These are phyloP conservation scores for Silene conica DNA, from an alignment of 148 eudicot species.

Conservation along the genomic window DNA sequence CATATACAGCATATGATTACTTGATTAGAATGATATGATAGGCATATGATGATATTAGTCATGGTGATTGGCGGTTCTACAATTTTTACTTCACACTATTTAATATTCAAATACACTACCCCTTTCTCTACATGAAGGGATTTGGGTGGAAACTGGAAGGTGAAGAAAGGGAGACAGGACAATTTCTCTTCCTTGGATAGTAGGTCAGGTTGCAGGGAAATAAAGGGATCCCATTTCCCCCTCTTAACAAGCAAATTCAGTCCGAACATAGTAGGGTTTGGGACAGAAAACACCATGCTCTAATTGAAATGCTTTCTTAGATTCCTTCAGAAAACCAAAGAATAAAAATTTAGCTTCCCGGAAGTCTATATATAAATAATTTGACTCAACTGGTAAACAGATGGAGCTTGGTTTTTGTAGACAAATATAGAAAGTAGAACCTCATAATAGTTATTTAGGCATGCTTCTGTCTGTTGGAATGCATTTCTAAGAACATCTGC, in stretches of 20 bases:
- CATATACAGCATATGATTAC: background rate
- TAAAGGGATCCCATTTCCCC: too few relatives aligned
- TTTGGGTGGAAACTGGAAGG: too few relatives aligned
- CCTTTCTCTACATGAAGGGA: too few relatives aligned
- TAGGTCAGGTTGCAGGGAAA: too few relatives aligned
- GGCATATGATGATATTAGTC: background rate
- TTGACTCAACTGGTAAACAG: background rate
- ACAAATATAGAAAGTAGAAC: slow-evolving; percentile 29
- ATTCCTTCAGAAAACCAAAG: background rate
- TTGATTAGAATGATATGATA: background rate
- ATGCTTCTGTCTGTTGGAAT: slow-evolving; percentile 66
- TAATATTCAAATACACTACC: too few relatives aligned
- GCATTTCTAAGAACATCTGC: slow-evolving; percentile 89
- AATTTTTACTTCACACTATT: background rate
- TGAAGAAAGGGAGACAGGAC: too few relatives aligned
- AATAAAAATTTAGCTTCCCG: background rate
- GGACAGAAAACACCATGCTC: too few relatives aligned
- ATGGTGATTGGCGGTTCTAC: background rate
- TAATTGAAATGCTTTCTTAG: too few relatives aligned
- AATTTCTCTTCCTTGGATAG: too few relatives aligned
- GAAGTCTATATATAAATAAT: background rate
- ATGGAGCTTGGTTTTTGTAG: too few relatives aligned
- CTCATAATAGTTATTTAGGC: slow-evolving; percentile 76
- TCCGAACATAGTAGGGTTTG: too few relatives aligned
- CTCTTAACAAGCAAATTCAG: too few relatives aligned